Base-by-base conservation (phyloP, 495 filamentous ascomycete species). In the Beverwykella pulmonaria region DNA sequence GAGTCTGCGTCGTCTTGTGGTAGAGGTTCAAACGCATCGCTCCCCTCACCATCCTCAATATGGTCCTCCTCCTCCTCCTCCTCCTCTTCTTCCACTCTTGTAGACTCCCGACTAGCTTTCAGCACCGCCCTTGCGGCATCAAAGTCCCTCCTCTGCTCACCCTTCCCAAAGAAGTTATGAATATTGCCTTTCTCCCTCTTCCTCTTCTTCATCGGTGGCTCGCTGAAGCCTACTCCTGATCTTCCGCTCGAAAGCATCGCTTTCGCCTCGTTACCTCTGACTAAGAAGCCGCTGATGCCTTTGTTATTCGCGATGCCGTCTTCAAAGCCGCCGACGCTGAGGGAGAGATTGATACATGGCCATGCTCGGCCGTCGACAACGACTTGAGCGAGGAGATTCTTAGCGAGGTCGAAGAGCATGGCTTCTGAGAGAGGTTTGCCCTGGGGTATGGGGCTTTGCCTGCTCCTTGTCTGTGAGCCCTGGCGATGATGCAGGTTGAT, bases 251-350 rank as follows among this genome's bases (percentile, higher is more conserved):
- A 58, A 46, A 64, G 48, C 64, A 82, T 65, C 29, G 77, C 76
- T 74, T 86, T 89, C 23, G 89, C 90, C 67, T 90, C 87, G 8
- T 90, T 86, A 3, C 92, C 92, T 65, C 89, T 88, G 12, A 96
- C 76, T 19, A 98, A 75, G 74, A 97, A 98, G 2, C 85, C 81
- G 32, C 89, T 88, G 66, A 98, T 98, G 14, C 89, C 91, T 79
- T 83, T 86, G 69, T 97, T 98, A 7, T 91, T 89, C 14, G 79
- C 82, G 52, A 93, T 81, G 7, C 91, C 88, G 67, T 97, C 93
- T 76, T 98, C 92, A 63, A 97, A 97, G 5, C 92, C 92, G 20
- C 87, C 85, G 57, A 98, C 91, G 71, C 87, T 90, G 49, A 98
- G 77, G 61, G 88, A 92, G 44, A 98, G 77, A 75, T 94, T 90